Percentiles rank a stretch among this genome's conserved stretches.
phyloP scores from a whole-genome alignment of 805 yeast genomes.

The Barnettozyma pratensis region DNA sequence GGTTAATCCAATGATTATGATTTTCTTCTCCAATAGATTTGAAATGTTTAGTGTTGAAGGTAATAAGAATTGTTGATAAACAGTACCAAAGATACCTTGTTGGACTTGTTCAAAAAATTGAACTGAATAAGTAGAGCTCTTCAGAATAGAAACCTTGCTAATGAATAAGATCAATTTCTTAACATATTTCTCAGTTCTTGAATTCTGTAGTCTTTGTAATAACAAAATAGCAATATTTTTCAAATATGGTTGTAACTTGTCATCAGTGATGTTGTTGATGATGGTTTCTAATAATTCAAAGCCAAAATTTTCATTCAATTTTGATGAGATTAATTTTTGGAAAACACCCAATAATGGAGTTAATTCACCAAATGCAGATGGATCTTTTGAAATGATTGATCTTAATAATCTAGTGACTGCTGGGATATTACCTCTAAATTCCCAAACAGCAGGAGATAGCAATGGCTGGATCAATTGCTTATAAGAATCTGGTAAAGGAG shows the following conservation, averaged over 20 bases:
- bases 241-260: constrained; percentile 45
- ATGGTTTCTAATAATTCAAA: constrained; percentile 78
- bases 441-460: constrained; percentile 91
- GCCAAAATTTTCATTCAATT: constrained; percentile 73
- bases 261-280: constrained; percentile 49
- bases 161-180: constrained; percentile 65
- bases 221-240: constrained; percentile 73
- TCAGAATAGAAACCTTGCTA: constrained; percentile 43
- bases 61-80: constrained; percentile 34
- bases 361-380: constrained; percentile 36
- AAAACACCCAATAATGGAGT: constrained; percentile 92
- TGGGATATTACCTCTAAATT: constrained; percentile 86
- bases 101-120: constrained; percentile 72
- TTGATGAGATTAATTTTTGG: constrained; percentile 86
- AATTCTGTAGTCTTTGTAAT: constrained; percentile 72
- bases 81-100: constrained; percentile 47
- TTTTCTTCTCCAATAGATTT: constrained; percentile 51
- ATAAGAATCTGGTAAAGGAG: constrained; percentile 58
- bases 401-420: constrained; percentile 79
- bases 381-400: constrained; percentile 48
- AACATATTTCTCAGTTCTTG: constrained; percentile 78
- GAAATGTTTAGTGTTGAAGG: constrained; percentile 41
- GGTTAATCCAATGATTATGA: constrained; percentile 45
- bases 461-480: constrained; percentile 71
- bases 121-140: constrained; percentile 47